phyloP scores from a whole-genome alignment of 441 rosid genomes.

The Erodium moschatum region DNA sequence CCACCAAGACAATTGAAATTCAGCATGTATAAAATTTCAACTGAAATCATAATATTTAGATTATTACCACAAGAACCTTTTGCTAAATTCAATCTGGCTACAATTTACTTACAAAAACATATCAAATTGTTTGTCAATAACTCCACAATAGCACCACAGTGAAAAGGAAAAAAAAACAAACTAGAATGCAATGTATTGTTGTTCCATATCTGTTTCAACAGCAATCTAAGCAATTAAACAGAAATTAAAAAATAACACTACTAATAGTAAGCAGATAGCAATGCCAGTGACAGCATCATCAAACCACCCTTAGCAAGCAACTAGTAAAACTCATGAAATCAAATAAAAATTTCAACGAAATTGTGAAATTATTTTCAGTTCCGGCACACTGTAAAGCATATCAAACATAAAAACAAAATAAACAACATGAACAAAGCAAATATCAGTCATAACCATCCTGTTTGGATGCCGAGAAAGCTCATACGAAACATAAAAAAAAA shows the following conservation, averaged over 20 bases:
- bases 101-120: neutral
- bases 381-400: neutral
- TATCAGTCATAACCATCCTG: neutral
- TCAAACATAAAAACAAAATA: neutral
- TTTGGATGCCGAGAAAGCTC: neutral
- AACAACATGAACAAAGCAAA: neutral
- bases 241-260: neutral
- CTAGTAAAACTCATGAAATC: neutral
- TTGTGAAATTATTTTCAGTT: neutral
- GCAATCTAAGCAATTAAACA: neutral
- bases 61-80: neutral
- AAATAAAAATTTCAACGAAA: neutral
- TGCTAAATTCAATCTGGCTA: neutral
- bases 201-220: neutral
- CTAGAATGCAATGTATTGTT: neutral
- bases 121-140: neutral
- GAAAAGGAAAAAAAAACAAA: neutral
- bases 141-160: neutral
- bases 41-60: neutral
- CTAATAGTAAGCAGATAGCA: neutral
- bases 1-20: constrained; percentile 7
- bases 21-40: neutral
- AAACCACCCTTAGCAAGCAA: neutral
- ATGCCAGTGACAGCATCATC: neutral
- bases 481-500: neutral